Conservation (phyloP, 495 filamentous ascomycete genomes). For the Penicillium taxi region DNA sequence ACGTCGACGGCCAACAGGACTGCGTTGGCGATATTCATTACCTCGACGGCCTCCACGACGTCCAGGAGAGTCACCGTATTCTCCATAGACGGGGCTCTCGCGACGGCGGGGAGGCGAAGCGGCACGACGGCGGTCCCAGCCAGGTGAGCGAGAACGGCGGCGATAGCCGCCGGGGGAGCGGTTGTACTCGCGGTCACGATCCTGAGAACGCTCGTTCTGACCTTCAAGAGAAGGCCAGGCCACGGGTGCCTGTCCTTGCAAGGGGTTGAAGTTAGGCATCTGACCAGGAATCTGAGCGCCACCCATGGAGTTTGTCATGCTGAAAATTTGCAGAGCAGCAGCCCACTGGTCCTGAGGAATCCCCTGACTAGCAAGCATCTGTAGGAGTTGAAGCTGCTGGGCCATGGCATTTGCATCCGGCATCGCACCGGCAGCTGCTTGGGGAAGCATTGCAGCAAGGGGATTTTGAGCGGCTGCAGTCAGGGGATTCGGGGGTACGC, state of each 20-base stretch:
- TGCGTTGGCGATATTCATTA: constrained; percentile 76
- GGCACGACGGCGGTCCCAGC: constrained; percentile 57
- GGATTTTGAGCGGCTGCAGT: constrained; percentile 36
- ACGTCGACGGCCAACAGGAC: constrained; percentile 56
- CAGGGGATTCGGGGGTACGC: constrained; percentile 35
- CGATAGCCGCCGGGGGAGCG: constrained; percentile 55
- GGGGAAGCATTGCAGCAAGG: constrained; percentile 40
- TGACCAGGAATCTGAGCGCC: constrained; percentile 21
- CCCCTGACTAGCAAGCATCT: constrained; percentile 50
- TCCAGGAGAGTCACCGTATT: constrained; percentile 53
- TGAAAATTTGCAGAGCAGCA: constrained; percentile 44
- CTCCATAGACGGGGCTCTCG: constrained; percentile 65
- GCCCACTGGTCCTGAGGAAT: constrained; percentile 56
- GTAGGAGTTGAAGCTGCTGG: constrained; percentile 57
- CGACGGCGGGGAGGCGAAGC: constrained; percentile 51
- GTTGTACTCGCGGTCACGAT: constrained; percentile 47
- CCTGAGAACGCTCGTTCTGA: constrained; percentile 56
- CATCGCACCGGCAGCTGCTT: constrained; percentile 28
- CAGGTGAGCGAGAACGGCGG: constrained; percentile 67
- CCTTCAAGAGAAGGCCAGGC: constrained; percentile 35
- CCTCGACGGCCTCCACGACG: constrained; percentile 45
- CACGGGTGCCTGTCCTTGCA: constrained; percentile 28
- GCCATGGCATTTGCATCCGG: constrained; percentile 36
- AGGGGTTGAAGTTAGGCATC: not conserved
- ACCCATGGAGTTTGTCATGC: constrained; percentile 28